A percentile compares a stretch with the other conserved stretches of the same genome.
Evolutionary conservation across 805 yeast genomes (phyloP).

Genomic region (Teunomyces aglyptinius): DNA sequence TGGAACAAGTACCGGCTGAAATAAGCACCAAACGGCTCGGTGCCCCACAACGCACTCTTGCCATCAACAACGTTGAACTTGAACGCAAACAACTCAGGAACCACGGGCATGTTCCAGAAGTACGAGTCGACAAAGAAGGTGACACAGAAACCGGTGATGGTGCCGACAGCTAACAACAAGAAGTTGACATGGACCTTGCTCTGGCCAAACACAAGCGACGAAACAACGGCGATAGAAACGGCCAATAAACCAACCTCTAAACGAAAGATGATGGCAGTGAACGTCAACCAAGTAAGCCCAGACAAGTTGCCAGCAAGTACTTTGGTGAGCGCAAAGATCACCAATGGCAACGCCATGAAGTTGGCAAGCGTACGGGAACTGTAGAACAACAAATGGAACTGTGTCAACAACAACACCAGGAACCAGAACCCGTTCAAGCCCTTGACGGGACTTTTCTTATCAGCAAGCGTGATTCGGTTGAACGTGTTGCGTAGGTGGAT

Average conservation of each 20-base stretch:
- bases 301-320: slow-evolving; percentile 48
- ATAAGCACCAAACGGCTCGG: slow-evolving; percentile 71
- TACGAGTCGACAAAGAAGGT: slow-evolving; percentile 63
- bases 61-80: slow-evolving; percentile 76
- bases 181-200: slow-evolving; percentile 37
- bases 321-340: slow-evolving; percentile 52
- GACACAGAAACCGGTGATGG: slow-evolving; percentile 46
- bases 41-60: slow-evolving; percentile 78
- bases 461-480: slow-evolving; percentile 20
- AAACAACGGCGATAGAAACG: slow-evolving; percentile 44
- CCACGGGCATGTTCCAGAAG: slow-evolving; percentile 62
- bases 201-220: slow-evolving; percentile 46
- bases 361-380: slow-evolving; percentile 89
- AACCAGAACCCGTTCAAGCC: slow-evolving; percentile 54
- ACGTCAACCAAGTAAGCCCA: slow-evolving; percentile 53
- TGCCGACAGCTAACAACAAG: slow-evolving; percentile 48
- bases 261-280: slow-evolving; percentile 68
- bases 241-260: slow-evolving; percentile 63
- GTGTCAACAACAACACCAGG: slow-evolving; percentile 55
- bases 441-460: slow-evolving; percentile 13
- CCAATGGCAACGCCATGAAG: slow-evolving; percentile 75
- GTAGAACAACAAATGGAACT: slow-evolving; percentile 80
- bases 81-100: slow-evolving; percentile 78
- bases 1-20: slow-evolving; percentile 48
- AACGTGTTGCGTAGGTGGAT: slow-evolving; percentile 46